Base-by-base conservation (phyloP, 495 filamentous ascomycete species). In the Aspergillus wentii region DNA sequence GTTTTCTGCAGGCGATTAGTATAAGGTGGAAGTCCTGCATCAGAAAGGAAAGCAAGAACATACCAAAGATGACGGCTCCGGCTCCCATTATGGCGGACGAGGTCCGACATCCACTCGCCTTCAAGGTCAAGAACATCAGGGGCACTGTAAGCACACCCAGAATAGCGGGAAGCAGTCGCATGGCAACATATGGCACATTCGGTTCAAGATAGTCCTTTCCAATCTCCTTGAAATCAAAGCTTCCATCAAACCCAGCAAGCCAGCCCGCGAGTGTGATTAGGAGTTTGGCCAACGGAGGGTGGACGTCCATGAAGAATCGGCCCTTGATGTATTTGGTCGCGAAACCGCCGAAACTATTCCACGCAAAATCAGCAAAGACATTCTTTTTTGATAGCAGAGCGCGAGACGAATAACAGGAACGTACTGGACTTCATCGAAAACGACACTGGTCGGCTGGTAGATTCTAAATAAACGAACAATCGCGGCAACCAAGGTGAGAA, bases 151-250 rank as follows among this genome's bases (percentile, higher is more conserved):
- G 54, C 38, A 96, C 80, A 56, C 92, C 92, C 47, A 86, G 76
- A 40, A 97, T 62, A 19, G 92, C 92, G 0, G 92, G 92, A 43
- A 95, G 77, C 69, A 97, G 57, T 56, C 92, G 82, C 92, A 98
- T 98, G 27, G 92, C 87, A 13, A 98, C 94, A 66, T 97, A 98
- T 9, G 92, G 92, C 30, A 98, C 92, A 15, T 83, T 80, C 0
- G 94, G 87, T 62, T 91, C 94, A 32, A 97, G 56, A 52, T 98
- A 98, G 56, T 98, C 92, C 68, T 96, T 96, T 52, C 92, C 92
- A 70, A 98, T 98, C 49, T 98, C 94, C 71, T 98, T 98, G 72
- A 98, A 98, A 58, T 98, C 92, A 44, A 98, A 98, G 30, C 86
- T 74, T 33, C 92, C 92, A 61, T 96, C 76, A 55, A 96, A 98